phyloP scores from a whole-genome alignment of 495 filamentous ascomycete species.

The Penicillium dipodomyicola region DNA sequence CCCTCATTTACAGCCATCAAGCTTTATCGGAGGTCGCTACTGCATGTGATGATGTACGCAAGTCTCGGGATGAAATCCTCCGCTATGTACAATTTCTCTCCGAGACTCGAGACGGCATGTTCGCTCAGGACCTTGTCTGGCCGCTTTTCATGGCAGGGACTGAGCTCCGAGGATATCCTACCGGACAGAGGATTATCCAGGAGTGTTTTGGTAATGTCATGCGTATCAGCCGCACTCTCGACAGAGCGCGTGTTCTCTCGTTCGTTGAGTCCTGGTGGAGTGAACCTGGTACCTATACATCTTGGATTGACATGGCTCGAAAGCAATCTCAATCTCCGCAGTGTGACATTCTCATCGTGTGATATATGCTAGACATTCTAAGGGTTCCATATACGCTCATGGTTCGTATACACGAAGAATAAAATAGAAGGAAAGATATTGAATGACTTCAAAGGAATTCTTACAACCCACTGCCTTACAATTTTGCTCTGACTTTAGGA shows the following conservation, averaged over 20 bases:
- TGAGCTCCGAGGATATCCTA: slow-evolving; percentile 14
- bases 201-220: slow-evolving; percentile 14
- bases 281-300: background rate
- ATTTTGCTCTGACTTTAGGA: no score
- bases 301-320: slow-evolving; percentile 21
- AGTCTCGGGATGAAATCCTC: slow-evolving; percentile 25
- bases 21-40: slow-evolving; percentile 13
- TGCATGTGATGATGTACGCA: background rate
- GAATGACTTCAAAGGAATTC: background rate
- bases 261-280: slow-evolving; percentile 21
- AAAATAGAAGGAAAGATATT: background rate
- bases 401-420: background rate
- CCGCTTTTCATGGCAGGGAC: slow-evolving; percentile 30
- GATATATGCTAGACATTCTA: background rate
- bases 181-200: slow-evolving; percentile 13
- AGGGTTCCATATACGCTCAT: no score
- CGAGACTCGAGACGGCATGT: slow-evolving; percentile 15
- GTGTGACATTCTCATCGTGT: slow-evolving; percentile 11
- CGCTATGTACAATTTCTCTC: slow-evolving; percentile 19
- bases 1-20: slow-evolving; percentile 27
- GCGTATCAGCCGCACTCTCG: slow-evolving; percentile 20
- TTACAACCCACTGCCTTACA: no score
- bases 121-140: slow-evolving; percentile 31
- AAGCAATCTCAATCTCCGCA: background rate
- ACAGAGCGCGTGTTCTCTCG: slow-evolving; percentile 16